Base-by-base conservation (phyloP, 192 early-diverging fungal species). In the Chytriomyces confervae region DNA sequence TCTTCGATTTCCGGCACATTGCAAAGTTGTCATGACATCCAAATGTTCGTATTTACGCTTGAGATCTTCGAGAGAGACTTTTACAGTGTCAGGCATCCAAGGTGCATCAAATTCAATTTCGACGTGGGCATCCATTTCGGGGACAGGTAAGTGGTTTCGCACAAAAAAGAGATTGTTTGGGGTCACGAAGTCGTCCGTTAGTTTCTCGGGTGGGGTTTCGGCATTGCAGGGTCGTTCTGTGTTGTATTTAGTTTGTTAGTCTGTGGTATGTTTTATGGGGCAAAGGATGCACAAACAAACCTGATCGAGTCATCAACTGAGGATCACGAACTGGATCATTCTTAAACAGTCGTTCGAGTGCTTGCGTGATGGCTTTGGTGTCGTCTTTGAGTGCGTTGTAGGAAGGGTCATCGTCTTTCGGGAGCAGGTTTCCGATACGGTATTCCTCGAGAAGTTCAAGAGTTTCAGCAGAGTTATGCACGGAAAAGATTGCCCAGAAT, bases 111-210 rank as follows among this genome's bases (percentile, higher is more conserved):
- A 80, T 7, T 80, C 76, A 72, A 97, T 83, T 9, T 51, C 20
- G 84, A 91, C 93, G 7, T 81, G 76, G 0, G 84, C 79, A 23
- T 89, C 84, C n/a, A 95, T 84, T 48, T 91, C 83, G 10, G 96
- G 96, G 48, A 97, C 93, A 27, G 96, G 93, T 5, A 95, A 91
- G 75, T 97, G 96, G 83, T 95, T 94, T 24, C 96, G 91, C 60
- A 94, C 92, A 75, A 93, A 97, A 80, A 94, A 94, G 50, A 85
- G 78, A 23, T 89, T 83, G 57, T 89, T 91, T 6, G 94, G 93
- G 11, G 95, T 97, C 50, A 95, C 87, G 78, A 89, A 89, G 61
- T 84, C 77, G 60, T 92, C 85, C 10, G 91, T 81, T 1, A 63
- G 53, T 7, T 36, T 13, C 9, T 87, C 81, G 8, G 88, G 83